Base-by-base conservation (phyloP, 768 basidiomycete species). In the Hericium rajendrae region DNA sequence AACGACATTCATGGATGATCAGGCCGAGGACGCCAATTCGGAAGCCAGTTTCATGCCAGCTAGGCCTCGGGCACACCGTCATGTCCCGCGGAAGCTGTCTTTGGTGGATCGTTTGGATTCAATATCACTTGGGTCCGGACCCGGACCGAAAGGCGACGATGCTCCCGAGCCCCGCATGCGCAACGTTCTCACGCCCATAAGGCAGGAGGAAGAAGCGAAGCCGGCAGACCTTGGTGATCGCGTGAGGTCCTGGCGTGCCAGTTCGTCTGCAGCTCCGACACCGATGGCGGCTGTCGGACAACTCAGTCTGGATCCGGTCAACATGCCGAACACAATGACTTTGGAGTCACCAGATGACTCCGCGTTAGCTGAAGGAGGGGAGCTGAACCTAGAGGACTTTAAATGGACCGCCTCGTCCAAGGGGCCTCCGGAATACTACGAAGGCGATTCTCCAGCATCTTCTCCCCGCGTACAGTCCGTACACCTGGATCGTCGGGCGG, bases 231-330 rank as follows among this genome's bases (percentile, higher is more conserved):
- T 89, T 16, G 78, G 83, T 57, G 72, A 56, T 55, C 74, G 80
- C 41, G 84, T 90, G 37, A 79, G 78, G 55, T 79, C 80, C 3
- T 91, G 88, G 88, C 76, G 85, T 57, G 79, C 75, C 6, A 78
- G 74, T 57, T 80, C 85, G 10, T 72, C 77, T 16, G 59, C 80
- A 39, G 72, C 72, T n/a, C 72, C 79, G 5, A 72, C 71, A 15
- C 77, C 79, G 3, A 71, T 84, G 50, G 73, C 74, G 15, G 72
- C 74, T 11, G 75, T 73, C 18, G 77, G 78, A 15, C 81, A 81
- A 59, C 73, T 72, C 24, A 77, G 74, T 62, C 68, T 81, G 16
- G 79, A 80, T 38, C 76, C 78, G 38, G 69, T 73, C n/a, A 77
- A 81, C 58, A 70, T 81, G 60, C 77, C 81, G 4, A 80, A 78